A percentile compares a stretch with the other conserved stretches of the same genome.
These are phyloP conservation scores for Durio zibethinus DNA, from an alignment of 345 rosid genomes.

Conservation along the genomic window DNA sequence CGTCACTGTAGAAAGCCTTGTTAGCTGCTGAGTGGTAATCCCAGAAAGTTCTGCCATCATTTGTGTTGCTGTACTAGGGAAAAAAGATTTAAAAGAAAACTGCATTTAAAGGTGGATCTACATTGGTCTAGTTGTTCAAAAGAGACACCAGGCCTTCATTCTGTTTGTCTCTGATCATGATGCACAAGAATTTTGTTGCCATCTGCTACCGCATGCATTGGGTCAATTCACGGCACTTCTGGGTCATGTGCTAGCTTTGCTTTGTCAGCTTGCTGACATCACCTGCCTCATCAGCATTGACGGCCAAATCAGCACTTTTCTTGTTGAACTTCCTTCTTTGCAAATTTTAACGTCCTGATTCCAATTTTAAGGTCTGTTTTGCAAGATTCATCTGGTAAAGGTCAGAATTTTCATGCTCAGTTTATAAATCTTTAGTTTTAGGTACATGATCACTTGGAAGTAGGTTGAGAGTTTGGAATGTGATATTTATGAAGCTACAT, in stretches of 20 bases:
- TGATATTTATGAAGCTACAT: not conserved
- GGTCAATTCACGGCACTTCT: no score
- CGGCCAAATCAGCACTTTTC: not conserved
- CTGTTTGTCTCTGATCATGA: not conserved
- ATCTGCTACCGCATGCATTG: not conserved
- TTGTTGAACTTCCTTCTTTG: not conserved
- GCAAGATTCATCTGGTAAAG: not conserved
- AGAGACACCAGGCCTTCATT: not conserved
- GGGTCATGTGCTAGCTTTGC: not conserved
- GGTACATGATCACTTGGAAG: not conserved
- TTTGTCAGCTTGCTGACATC: not conserved
- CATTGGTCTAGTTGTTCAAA: not conserved
- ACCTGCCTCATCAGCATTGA: not conserved
- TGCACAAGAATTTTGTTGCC: not conserved
- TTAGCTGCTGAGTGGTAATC: not conserved
- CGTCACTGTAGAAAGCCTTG: not conserved
- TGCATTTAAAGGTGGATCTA: not conserved
- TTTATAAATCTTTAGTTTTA: not conserved
- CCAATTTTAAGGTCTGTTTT: not conserved
- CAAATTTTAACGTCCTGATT: not conserved
- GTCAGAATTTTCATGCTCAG: not conserved
- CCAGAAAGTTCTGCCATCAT: not conserved
- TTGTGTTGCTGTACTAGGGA: not conserved
- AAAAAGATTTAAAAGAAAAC: not conserved
- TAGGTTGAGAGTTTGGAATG: not conserved